Conservation (phyloP, 2,329 filamentous ascomycete species). For the Pezicula neosporulosa region DNA sequence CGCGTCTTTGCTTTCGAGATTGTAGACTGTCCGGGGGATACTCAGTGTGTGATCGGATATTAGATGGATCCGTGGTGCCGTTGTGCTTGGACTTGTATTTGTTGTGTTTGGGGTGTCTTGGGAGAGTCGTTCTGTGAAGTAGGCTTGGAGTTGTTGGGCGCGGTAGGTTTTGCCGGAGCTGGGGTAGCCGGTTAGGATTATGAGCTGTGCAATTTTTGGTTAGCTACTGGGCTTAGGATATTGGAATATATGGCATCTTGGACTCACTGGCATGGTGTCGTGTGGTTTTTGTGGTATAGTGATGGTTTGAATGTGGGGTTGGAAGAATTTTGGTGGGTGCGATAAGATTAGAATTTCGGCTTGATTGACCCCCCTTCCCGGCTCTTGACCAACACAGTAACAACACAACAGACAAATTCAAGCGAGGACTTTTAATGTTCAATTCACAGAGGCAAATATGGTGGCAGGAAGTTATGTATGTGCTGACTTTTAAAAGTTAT, state of each 20-base stretch:
- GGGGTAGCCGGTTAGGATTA: conserved; percentile 64
- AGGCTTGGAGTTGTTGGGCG: conserved; percentile 61
- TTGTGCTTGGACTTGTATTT: conserved; percentile 18
- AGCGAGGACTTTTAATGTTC: too few species aligned
- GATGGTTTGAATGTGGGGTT: not conserved
- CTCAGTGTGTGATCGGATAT: conserved; percentile 71
- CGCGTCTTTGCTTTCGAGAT: conserved; percentile 53
- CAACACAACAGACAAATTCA: too few species aligned
- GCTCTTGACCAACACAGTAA: too few species aligned
- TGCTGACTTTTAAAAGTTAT: too few species aligned
- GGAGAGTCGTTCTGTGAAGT: conserved; percentile 54
- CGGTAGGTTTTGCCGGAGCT: conserved; percentile 67
- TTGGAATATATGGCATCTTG: not conserved
- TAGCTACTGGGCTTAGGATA: not conserved
- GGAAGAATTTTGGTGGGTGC: not conserved
- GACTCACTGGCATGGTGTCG: not conserved
- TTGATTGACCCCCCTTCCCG: too few species aligned
- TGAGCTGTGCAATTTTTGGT: conserved; percentile 43
- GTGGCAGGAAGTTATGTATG: too few species aligned
- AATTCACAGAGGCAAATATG: too few species aligned
- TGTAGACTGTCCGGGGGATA: conserved; percentile 69
- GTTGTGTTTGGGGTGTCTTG: conserved; percentile 11
- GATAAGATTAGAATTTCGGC: too few species aligned
- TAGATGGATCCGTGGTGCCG: conserved; percentile 57
- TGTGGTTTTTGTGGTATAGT: not conserved